Base-by-base conservation (phyloP, 306 rosid species). In the Cicer yamashitae region DNA sequence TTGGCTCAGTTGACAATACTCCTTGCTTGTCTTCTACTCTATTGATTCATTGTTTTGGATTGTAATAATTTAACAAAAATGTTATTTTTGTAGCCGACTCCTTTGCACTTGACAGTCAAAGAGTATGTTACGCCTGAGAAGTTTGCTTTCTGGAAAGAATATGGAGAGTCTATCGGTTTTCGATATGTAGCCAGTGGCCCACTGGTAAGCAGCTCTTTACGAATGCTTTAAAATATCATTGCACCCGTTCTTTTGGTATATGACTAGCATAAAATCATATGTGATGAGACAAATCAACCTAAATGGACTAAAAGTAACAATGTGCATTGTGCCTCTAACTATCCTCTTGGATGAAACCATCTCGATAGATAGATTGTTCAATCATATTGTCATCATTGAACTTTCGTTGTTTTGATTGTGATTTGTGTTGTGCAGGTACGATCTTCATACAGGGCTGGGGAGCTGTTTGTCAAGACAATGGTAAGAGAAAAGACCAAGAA, bases 101-200 rank as follows among this genome's bases (percentile, higher is more conserved):
- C 97, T 40, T 76, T 94, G 71, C 99, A 94, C 85, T 86, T 94
- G 80, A 92, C 96, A 12, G 99, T 94, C 67, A 94, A 94, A 82
- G 96, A 94, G 85, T 92, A 85, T 61, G 93, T 94, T 64, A 76
- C 91, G 9, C 97, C 97, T 41, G 96, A 92, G 77, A 94, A 92
- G 80, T 94, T 92, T 77, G 85, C 81, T 53, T 92, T 87, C 77
- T 94, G 97, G 99, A 94, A 90, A 84, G 96, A 90, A 85, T 90
- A 90, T 7, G 97, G 97, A 10, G 98, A 94, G 85, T 91, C 97
- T 40, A 90, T 91, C 40, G 98, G 98, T 77, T 94, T 94, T 57
- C 92, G 98, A 20, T 94, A 91, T 14, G 96, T 94, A 43, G 98
- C 98, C 71, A 91, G 97, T 70, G 97, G 96, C 12, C 97, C 97